Evolutionary conservation across 768 basidiomycete species (phyloP), one percentile per base, ranked within the genome.

Genomic region (Auriscalpium microsporum): DNA sequence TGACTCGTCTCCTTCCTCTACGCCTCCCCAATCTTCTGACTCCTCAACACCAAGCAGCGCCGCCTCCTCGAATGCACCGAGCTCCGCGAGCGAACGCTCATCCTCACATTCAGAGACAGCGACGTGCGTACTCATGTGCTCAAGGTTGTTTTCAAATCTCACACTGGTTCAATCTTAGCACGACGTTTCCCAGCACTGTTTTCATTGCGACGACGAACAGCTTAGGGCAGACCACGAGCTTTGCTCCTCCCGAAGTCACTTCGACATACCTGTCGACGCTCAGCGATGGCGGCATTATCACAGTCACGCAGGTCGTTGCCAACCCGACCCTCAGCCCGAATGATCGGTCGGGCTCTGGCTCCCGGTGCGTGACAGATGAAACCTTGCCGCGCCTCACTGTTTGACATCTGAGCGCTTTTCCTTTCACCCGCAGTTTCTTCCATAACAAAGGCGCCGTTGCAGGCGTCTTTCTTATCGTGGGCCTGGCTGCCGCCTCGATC

Each of bases 391-490:
- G 28, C 28, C 28, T 28, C 28, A 28, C 28, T 28, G 45, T 28
- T 34, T 42, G 33, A 40, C 11, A 8, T 33, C 19, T 1, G 35
- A 23, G 5, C 45, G 17, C 37, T 49, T 19, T 33, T 8, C 13
- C 19, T 42, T 35, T n/a, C 44, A 42, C 36, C 8, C 38, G 13
- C 60, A 90, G 88, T 54, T 98, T 96, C 73, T 94, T 95, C 70
- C 68, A 69, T 50, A 90, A 95, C 66, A 88, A 86, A 21, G 92
- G 92, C 17, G 94, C 93, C 10, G 93, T 97, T 3, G 87, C 87
- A 1, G 95, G 90, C 46, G 89, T 93, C 8, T 98, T 96, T 63
- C 81, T 91, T 40, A 83, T 93, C 14, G 89, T 94, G 16, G 94
- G 93, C 33, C 76, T 98, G 17, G 85, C 90, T 4, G 83, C 72